Base-by-base conservation (phyloP, 345 rosid species). In the Heritiera fomes region DNA sequence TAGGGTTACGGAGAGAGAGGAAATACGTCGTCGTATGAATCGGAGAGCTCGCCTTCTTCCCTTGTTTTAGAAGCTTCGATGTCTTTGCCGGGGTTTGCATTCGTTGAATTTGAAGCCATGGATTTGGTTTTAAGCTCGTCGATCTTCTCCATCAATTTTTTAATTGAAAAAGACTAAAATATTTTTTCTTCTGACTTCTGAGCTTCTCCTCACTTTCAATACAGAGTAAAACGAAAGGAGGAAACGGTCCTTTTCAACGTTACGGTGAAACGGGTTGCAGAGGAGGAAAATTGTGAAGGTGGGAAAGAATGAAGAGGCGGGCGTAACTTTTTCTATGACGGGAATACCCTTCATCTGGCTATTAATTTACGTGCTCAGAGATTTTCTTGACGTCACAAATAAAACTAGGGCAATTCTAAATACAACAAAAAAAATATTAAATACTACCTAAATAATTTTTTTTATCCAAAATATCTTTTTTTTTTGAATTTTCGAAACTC, bases 31-130 rank as follows among this genome's bases (percentile, higher is more conserved):
- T 82, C 88, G 75, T 88, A 92, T 69, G 97, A 90, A 74, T 89
- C 80, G 67, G 95, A 88, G 79, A 94, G 91, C 82, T 94, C 96
- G 86, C 97, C 98, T 87, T 92, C 98, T 88, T 92, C 98, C 82
- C 87, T 82, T 15, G 82, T 13, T 41, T 62, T 66, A 70, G 67
- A 53, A 40, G 20, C 74, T 50, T 52, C 63, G 47, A 34, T 13
- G 41, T 73, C 68, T 77, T 78, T 15, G 82, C 67, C 49, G 66
- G 81, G 82, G 40, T 78, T 84, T 32, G 85, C 75, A 77, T 38
- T 73, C 59, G 52, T 71, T 20, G 75, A 56, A 64, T 38, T 53
- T 13, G 82, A 47, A 38, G 71, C 74, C 63, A 41, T 55, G 10
- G 71, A 23, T 47, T 70, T 71, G 55, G 60, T 53, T 78, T 65